phyloP scores from a whole-genome alignment of 129 eudicot genomes.

The Pulicaria dysenterica region DNA sequence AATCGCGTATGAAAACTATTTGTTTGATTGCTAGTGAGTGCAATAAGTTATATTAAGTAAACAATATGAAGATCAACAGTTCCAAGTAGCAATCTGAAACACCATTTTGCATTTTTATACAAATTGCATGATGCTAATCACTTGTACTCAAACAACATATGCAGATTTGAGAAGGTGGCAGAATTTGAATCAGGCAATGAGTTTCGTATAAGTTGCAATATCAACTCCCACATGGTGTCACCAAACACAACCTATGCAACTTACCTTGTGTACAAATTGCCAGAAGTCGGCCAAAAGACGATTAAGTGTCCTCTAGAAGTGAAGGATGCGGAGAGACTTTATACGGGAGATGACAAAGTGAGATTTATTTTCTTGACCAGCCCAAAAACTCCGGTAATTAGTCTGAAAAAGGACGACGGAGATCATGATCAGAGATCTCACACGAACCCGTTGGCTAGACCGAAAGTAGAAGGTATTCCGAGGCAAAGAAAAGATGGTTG shows the following conservation, averaged over 20 bases:
- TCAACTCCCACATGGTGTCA: conserved; percentile 26
- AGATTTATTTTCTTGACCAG: not conserved
- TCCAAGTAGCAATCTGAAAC: too few relatives aligned
- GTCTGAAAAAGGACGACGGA: not conserved
- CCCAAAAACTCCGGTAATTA: conserved; percentile 9
- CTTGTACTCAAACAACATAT: not conserved
- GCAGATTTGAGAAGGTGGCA: conserved; percentile 28
- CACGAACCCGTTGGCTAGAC: conserved; percentile 22
- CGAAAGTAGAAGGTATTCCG: conserved; percentile 7
- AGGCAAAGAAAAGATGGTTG: conserved; percentile 28
- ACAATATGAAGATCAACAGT: too few relatives aligned
- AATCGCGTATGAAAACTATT: too few relatives aligned
- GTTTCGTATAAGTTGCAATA: conserved; percentile 5
- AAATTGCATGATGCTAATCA: too few relatives aligned
- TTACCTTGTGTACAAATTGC: conserved; percentile 26
- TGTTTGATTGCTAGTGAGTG: too few relatives aligned
- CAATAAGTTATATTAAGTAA: too few relatives aligned
- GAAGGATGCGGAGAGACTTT: not conserved
- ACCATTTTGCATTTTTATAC: not conserved
- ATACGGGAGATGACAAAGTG: not conserved
- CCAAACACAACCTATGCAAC: conserved; percentile 22
- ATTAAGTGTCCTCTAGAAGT: conserved; percentile 23
- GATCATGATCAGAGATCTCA: not conserved
- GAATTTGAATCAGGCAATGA: conserved; percentile 19
- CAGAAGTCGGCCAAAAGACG: not conserved